phyloP scores from a whole-genome alignment of 2,329 filamentous ascomycete species.

The Fusarium odoratissimum region DNA sequence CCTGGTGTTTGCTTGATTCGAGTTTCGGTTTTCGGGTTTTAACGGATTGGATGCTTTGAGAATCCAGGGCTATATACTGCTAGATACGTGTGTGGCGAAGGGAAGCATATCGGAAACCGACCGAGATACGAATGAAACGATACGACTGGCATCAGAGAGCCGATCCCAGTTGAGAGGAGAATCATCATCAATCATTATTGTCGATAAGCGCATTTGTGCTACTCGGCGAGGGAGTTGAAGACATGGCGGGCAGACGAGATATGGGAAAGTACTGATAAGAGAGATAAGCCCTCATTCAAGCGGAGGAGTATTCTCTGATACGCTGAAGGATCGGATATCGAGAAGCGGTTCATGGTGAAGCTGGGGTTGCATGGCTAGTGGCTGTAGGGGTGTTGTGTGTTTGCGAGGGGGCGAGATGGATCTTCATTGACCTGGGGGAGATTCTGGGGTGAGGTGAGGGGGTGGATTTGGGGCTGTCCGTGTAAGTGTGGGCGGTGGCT shows the following conservation, averaged over 20 bases:
- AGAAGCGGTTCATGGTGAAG: conserved; percentile 3
- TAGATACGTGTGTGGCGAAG: conserved; percentile 28
- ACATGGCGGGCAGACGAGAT: conserved; percentile 21
- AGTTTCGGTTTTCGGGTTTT: conserved; percentile 21
- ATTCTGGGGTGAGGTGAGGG: conserved; percentile 29
- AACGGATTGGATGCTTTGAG: conserved; percentile 8
- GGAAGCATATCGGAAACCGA: conserved; percentile 34
- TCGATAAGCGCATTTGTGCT: conserved; percentile 34
- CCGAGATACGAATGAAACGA: conserved; percentile 35
- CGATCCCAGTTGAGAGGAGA: background rate
- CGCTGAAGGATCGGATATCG: conserved; percentile 1
- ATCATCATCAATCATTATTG: background rate
- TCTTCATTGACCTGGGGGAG: conserved; percentile 19
- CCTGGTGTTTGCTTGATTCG: conserved; percentile 7
- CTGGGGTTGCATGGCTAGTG: conserved; percentile 26
- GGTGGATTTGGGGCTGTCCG: conserved; percentile 13
- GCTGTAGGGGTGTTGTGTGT: conserved; percentile 4
- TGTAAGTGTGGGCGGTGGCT: conserved; percentile 21
- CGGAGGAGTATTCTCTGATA: conserved; percentile 6
- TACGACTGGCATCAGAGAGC: conserved; percentile 11
- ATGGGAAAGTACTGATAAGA: conserved; percentile 25
- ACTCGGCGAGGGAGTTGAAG: conserved; percentile 21
- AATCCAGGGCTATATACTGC: background rate
- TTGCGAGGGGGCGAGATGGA: conserved; percentile 23
- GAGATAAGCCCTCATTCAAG: conserved; percentile 20